Base-by-base conservation (phyloP, 23 red algal species). In the Chondrus crispus region DNA sequence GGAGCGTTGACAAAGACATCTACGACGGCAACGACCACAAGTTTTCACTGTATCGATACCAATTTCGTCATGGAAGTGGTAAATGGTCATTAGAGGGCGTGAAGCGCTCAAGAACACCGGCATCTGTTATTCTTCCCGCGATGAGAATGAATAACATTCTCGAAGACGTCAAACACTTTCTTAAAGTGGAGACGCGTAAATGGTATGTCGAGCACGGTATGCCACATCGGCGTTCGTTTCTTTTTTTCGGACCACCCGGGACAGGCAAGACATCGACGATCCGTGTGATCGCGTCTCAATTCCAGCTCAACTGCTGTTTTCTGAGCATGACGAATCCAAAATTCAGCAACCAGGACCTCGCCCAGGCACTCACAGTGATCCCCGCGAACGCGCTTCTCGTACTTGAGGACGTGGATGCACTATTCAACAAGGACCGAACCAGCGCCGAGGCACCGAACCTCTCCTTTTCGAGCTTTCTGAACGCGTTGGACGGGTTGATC, bases 381-480 rank as follows among this genome's bases (percentile, higher is more conserved):
- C 85, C 93, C 18, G 14, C 14, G 7, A 47, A 81, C 46, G 37
- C 44, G 1, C 28, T 95, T 24, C 58, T 95, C 5, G 75, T 95
- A 2, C 26, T 95, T 5, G 93, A 95, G 43, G 93, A 95, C 68
- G 45, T 89, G 9, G 93, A 95, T 71, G 37, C 74, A 4, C 29
- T 90, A 16, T 95, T 88, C 80, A 73, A 71, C 5, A 24, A 72
- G 51, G 79, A 95, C 57, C 50, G 84, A 42, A 45, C 33, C 29
- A 62, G 30, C 33, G 42, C 60, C 18, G 62, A 41, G 39, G 55
- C n/a, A 18, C 30, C 20, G 1, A 37, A 24, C 18, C 41, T 95
- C 4, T 84, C 84, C 3, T 95, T 89, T 76, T 95, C 93, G 20
- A 85, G 93, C 63, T 18, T 95, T 20, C 64, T 95, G 3, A 95